A percentile compares a stretch with the other conserved stretches of the same genome.
Conservation (phyloP, 2,329 filamentous ascomycete genomes). For the Madurella fahalii region DNA sequence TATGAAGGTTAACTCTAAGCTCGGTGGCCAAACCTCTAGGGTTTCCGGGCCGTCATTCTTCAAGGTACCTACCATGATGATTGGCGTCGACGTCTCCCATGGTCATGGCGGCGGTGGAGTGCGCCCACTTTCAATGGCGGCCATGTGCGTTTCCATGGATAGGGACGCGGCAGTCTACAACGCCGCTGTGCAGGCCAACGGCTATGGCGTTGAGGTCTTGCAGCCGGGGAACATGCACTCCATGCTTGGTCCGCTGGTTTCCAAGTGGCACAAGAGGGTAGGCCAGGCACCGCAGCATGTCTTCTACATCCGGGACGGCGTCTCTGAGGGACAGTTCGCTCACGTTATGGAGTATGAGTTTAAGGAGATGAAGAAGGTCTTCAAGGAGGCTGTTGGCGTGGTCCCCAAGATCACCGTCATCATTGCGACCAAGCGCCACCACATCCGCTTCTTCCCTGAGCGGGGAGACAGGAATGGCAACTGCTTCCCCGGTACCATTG, state of each 20-base stretch:
- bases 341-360: conserved; percentile 80
- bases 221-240: conserved; percentile 59
- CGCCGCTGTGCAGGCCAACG: conserved; percentile 78
- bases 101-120: conserved; percentile 55
- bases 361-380: conserved; percentile 59
- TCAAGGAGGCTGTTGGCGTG: conserved; percentile 39
- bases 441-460: conserved; percentile 85
- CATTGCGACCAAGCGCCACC: conserved; percentile 89
- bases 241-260: conserved; percentile 62
- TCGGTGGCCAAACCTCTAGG: conserved; percentile 72
- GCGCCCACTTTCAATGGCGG: conserved; percentile 70
- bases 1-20: conserved; percentile 96
- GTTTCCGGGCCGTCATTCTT: conserved; percentile 39
- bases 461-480: conserved; percentile 71
- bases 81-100: conserved; percentile 91
- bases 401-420: conserved; percentile 74
- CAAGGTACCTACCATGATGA: conserved; percentile 66
- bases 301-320: conserved; percentile 91
- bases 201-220: conserved; percentile 76
- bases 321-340: conserved; percentile 79
- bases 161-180: conserved; percentile 68
- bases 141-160: conserved; percentile 80
- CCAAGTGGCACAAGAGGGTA: conserved; percentile 58
- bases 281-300: conserved; percentile 64
- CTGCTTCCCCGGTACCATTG: conserved; percentile 76